Percentiles rank a stretch among this genome's conserved stretches.
phyloP scores from a whole-genome alignment of 2,329 filamentous ascomycete species.

The Fusarium tuaranense region DNA sequence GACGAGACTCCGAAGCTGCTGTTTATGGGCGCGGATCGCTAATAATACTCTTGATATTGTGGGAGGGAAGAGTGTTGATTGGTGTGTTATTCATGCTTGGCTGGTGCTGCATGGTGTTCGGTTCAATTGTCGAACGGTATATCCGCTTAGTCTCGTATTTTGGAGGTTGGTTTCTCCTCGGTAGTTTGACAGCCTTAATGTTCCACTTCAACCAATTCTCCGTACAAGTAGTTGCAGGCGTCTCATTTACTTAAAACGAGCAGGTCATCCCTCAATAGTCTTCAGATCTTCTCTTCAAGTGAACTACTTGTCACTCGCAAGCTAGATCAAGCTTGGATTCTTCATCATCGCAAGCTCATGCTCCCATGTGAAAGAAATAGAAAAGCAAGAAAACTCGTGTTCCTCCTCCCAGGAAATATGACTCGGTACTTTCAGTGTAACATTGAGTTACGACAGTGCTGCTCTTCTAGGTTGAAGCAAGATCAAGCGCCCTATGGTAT shows the following conservation, averaged over 20 bases:
- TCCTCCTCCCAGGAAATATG: no score
- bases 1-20: constrained; percentile 3
- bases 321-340: background rate
- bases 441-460: no score
- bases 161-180: background rate
- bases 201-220: background rate
- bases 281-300: background rate
- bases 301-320: background rate
- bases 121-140: background rate
- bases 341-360: no score
- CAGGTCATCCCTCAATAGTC: no score
- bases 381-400: no score
- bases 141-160: background rate
- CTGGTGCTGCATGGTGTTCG: background rate
- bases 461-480: no score
- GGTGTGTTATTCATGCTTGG: background rate
- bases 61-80: background rate
- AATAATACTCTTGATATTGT: background rate
- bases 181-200: background rate
- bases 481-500: no score
- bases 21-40: background rate
- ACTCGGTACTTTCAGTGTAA: no score
- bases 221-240: background rate
- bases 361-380: no score
- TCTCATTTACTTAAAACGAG: background rate